These are phyloP conservation scores for Volvox africanus DNA, from an alignment of 139 green algal genomes.

Conservation along the genomic window DNA sequence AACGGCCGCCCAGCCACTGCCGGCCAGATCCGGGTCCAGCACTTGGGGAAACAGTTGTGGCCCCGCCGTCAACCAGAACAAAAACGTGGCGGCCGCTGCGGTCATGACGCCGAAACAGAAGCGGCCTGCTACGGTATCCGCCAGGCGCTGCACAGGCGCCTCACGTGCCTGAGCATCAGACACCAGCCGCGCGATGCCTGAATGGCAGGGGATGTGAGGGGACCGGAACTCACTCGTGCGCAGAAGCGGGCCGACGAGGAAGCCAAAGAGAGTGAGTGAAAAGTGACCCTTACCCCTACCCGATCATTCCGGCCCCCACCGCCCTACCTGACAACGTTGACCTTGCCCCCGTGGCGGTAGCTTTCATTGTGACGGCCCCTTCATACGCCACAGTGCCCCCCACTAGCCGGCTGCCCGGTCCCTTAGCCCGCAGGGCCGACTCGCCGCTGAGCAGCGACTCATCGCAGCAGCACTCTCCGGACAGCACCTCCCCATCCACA, in stretches of 20 bases:
- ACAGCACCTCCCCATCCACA: conserved; percentile 88
- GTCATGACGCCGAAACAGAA: conserved; percentile 96
- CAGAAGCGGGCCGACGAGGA: too few relatives aligned
- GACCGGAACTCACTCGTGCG: too few relatives aligned
- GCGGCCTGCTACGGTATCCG: conserved; percentile 89
- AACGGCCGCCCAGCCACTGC: conserved; percentile 35
- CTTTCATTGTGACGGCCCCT: conserved; percentile 79
- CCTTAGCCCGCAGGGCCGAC: conserved; percentile 68
- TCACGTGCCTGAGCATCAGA: conserved; percentile 82
- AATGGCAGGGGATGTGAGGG: neutral
- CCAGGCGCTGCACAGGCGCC: conserved; percentile 92
- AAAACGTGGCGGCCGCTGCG: conserved; percentile 83
- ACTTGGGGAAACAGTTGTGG: conserved; percentile 67
- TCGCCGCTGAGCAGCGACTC: conserved; percentile 90
- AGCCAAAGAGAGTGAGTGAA: too few relatives aligned
- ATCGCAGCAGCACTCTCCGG: conserved; percentile 80
- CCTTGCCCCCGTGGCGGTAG: conserved; percentile 75
- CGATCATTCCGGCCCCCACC: too few relatives aligned
- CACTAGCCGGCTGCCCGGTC: conserved; percentile 71
- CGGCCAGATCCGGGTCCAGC: conserved; percentile 38
- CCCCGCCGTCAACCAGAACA: conserved; percentile 83
- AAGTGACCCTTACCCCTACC: too few relatives aligned
- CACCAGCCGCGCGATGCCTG: conserved; percentile 81
- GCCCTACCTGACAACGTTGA: conserved; percentile 79
- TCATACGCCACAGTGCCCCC: conserved; percentile 91